Base-by-base conservation (phyloP, 495 filamentous ascomycete genomes). In the Talaromyces wortmannii region DNA sequence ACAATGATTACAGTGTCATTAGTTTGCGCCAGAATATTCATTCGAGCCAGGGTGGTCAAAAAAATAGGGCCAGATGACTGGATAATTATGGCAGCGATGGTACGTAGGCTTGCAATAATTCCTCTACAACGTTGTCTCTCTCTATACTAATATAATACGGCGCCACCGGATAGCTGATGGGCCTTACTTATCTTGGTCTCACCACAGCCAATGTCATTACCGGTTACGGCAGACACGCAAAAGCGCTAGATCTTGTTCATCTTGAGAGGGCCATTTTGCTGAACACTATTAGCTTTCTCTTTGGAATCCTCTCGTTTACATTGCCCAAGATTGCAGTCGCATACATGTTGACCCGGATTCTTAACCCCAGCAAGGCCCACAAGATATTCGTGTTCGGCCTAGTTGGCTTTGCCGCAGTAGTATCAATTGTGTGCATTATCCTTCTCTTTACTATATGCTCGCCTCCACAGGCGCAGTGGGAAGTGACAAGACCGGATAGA, bases 41-140 rank as follows among this genome's bases (percentile, higher is more conserved):
- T 79, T 45, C 75, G 79, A 7, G 36, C 63, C 6, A 58, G 59
- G 17, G 65, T 82, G 52, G 56, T 77, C 29, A 70, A 67, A 16
- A 76, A 68, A 42, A 46, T 78, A 5, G 78, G 79, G 3, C 49
- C 60, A 23, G 80, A 83, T 66, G 79, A 84, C 59, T 77, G 72
- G 46, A 67, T 78, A 40, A 78, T 81, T 63, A 60, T 68, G 0
- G 23, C 65, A 2, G 67, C 78, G 44, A 65, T 77, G 61, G 76
- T 78, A 57, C 52, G 58, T 56, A 40, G 8, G 13, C 2, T 10
- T 40, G 36, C 36, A 40, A 13, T 23, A 23, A 1, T 23, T 23
- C 23, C 23, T 23, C 23, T 23, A 23, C 23, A 23, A 4, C 23
- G 1, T 23, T 23, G 23, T 23, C 23, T 23, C 23, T 23, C 36